Evolutionary conservation across 768 basidiomycete genomes (phyloP).

Genomic region (Pleurotus ostreatus): DNA sequence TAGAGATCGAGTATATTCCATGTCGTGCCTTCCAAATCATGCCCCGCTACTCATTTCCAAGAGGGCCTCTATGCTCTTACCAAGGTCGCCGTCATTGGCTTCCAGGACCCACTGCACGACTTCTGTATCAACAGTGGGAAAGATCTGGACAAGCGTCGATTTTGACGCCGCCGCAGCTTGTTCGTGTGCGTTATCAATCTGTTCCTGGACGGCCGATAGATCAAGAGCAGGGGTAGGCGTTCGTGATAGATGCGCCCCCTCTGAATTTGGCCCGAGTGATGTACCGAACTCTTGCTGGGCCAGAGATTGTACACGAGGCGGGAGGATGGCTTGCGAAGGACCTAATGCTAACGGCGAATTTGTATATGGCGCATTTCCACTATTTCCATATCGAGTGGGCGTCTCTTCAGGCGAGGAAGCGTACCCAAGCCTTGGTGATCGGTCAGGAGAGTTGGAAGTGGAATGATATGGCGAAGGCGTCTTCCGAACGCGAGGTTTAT

Average conservation of each 20-base stretch:
- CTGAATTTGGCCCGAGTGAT: slow-evolving; percentile 14
- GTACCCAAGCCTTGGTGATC: slow-evolving; percentile 13
- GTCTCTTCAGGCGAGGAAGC: slow-evolving; percentile 44
- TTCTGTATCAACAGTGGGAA: slow-evolving; percentile 78
- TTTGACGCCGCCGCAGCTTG: slow-evolving; percentile 66
- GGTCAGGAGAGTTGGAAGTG: slow-evolving; percentile 18
- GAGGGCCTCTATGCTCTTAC: slow-evolving; percentile 82
- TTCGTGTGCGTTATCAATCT: slow-evolving; percentile 77
- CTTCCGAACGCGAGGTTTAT: slow-evolving; percentile 67
- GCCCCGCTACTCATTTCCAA: slow-evolving; percentile 65
- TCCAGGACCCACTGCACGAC: slow-evolving; percentile 88
- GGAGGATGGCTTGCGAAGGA: slow-evolving; percentile 38
- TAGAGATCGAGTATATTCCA: too few species aligned
- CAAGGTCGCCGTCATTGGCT: slow-evolving; percentile 84
- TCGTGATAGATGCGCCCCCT: slow-evolving; percentile 48
- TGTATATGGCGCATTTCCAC: slow-evolving; percentile 33
- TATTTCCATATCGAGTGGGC: slow-evolving; percentile 32
- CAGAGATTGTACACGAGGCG: slow-evolving; percentile 39
- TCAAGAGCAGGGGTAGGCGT: slow-evolving; percentile 71
- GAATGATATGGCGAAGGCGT: slow-evolving; percentile 36
- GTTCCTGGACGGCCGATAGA: slow-evolving; percentile 62
- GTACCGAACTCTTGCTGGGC: slow-evolving; percentile 17
- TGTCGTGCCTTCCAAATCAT: slow-evolving; percentile 9
- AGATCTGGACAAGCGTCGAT: slow-evolving; percentile 83
- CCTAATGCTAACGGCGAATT: slow-evolving; percentile 46